phyloP scores from a whole-genome alignment of 2,329 filamentous ascomycete species.

The Fusarium veterinarium region DNA sequence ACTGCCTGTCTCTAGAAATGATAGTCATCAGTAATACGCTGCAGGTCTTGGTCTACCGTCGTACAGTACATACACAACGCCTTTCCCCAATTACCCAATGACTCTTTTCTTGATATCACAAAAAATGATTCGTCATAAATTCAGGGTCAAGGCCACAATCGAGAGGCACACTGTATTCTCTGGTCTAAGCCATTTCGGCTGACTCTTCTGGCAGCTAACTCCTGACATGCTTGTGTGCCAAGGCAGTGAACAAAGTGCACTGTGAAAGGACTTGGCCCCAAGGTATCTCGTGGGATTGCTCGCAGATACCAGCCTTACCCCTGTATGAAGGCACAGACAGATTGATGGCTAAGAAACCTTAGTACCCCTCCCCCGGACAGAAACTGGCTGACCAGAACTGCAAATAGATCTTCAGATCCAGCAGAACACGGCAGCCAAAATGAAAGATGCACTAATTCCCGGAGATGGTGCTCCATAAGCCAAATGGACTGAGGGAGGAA shows the following conservation, averaged over 20 bases:
- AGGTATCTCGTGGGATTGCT: conserved; percentile 5
- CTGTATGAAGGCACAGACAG: conserved; percentile 9
- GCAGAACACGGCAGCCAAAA: conserved; percentile 29
- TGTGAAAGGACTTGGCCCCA: conserved; percentile 26
- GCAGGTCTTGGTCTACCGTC: conserved; percentile 11
- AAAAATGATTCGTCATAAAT: conserved; percentile 44
- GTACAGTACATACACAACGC: neutral
- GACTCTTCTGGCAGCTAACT: conserved; percentile 20
- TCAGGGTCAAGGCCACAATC: conserved; percentile 12
- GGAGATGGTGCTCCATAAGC: conserved; percentile 33
- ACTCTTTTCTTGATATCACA: conserved; percentile 18
- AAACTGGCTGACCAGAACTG: conserved; percentile 9
- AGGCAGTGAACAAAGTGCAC: conserved; percentile 14
- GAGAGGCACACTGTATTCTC: neutral
- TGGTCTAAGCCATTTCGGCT: conserved; percentile 15
- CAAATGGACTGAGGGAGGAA: neutral
- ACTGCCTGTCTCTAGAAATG: conserved; percentile 9
- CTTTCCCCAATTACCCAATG: neutral
- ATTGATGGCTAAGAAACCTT: conserved; percentile 17
- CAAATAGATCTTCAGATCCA: conserved; percentile 38
- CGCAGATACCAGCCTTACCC: conserved; percentile 3
- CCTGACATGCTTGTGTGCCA: conserved; percentile 2
- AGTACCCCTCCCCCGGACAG: conserved; percentile 26
- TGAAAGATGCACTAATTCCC: conserved; percentile 18
- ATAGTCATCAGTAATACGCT: conserved; percentile 23